Conservation (phyloP, 345 rosid species). For the Populus deltoides region DNA sequence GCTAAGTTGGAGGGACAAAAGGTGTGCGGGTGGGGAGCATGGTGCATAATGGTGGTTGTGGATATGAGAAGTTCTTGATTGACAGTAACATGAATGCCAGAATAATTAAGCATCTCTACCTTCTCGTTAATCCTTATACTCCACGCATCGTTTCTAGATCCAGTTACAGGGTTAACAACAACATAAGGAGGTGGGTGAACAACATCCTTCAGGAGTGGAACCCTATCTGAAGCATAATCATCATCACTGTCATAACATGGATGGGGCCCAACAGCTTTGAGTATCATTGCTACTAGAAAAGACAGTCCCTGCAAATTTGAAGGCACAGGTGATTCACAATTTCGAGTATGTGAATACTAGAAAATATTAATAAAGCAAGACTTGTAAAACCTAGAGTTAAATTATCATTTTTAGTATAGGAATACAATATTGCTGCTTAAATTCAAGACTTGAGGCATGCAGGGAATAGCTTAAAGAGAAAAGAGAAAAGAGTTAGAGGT, state of each 20-base stretch:
- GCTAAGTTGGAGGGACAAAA: not conserved
- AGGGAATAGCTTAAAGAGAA: not conserved
- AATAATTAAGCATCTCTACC: conserved; percentile 27
- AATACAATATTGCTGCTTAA: not conserved
- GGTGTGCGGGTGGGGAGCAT: not conserved
- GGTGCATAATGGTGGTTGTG: not conserved
- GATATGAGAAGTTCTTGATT: not conserved
- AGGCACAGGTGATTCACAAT: conserved; percentile 7
- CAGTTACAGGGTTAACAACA: conserved; percentile 60
- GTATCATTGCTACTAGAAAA: conserved; percentile 57
- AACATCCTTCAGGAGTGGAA: conserved; percentile 60
- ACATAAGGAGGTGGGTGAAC: conserved; percentile 49
- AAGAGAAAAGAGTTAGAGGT: not conserved
- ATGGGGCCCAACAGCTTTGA: conserved; percentile 76
- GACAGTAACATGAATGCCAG: not conserved
- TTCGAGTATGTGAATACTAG: not conserved
- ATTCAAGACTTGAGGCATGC: conserved; percentile 1
- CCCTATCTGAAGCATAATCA: conserved; percentile 53
- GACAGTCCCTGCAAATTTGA: conserved; percentile 52
- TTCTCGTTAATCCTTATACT: conserved; percentile 53
- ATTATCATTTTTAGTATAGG: not conserved
- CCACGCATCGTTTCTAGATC: conserved; percentile 53
- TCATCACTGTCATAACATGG: conserved; percentile 72
- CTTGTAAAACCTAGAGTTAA: not conserved
- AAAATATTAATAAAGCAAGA: not conserved